Evolutionary conservation across 2,329 filamentous ascomycete genomes (phyloP).

Genomic region (Colletotrichum cuscutae): DNA sequence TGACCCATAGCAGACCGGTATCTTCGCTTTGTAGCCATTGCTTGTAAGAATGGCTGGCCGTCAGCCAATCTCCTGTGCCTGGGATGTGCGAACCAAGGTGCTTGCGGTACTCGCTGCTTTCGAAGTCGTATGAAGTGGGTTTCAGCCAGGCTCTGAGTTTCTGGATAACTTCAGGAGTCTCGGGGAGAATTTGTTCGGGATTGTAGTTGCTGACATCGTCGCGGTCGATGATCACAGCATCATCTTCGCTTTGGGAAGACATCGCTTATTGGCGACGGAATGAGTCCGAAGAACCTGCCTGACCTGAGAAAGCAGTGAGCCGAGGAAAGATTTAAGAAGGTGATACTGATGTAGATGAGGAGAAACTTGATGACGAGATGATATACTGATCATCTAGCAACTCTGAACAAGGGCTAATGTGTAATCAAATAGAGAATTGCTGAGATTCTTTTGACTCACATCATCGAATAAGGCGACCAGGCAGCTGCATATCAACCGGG

Average conservation of each 20-base stretch:
- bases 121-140: conserved; percentile 41
- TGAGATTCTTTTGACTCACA: too few relatives aligned
- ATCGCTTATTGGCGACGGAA: background rate
- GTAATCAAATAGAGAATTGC: too few relatives aligned
- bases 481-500: too few relatives aligned
- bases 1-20: conserved; percentile 40
- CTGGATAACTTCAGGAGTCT: conserved; percentile 33
- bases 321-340: too few relatives aligned
- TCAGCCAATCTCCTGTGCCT: conserved; percentile 38
- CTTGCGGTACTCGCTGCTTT: conserved; percentile 41
- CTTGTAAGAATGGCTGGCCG: conserved; percentile 30
- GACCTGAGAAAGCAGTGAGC: too few relatives aligned
- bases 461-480: too few relatives aligned
- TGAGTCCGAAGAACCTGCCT: too few relatives aligned
- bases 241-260: conserved; percentile 25
- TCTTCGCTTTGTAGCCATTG: conserved; percentile 32
- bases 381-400: too few relatives aligned
- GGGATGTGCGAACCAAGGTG: conserved; percentile 38
- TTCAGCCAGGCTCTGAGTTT: conserved; percentile 44
- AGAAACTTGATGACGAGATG: too few relatives aligned
- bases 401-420: too few relatives aligned
- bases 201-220: conserved; percentile 47
- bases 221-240: conserved; percentile 40
- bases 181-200: conserved; percentile 44
- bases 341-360: too few relatives aligned